Conservation (phyloP, 2,329 filamentous ascomycete genomes). For the Saccharata proteae region DNA sequence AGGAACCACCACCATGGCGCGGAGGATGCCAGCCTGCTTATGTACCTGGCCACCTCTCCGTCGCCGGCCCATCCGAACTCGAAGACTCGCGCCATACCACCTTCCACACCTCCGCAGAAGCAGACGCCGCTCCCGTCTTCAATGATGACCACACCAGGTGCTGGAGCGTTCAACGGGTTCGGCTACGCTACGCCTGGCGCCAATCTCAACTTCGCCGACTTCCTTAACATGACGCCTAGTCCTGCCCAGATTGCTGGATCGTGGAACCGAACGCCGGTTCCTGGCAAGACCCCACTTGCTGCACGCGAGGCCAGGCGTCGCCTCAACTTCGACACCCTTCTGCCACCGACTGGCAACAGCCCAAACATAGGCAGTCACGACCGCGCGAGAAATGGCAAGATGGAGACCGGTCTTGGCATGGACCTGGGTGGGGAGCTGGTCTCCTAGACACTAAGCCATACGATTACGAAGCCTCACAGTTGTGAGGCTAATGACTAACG, state of each 20-base stretch:
- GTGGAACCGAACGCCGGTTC: constrained; percentile 53
- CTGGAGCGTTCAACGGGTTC: constrained; percentile 45
- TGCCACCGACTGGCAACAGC: constrained; percentile 41
- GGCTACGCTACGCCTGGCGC: constrained; percentile 67
- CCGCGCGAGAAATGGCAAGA: constrained; percentile 27
- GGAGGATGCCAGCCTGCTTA: constrained; percentile 73
- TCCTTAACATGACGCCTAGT: constrained; percentile 93
- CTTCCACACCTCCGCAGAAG: constrained; percentile 44
- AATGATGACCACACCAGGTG: constrained; percentile 77
- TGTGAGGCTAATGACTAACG: constrained; percentile 9
- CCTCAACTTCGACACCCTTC: constrained; percentile 71
- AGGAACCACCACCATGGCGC: constrained; percentile 50
- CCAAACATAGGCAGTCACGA: constrained; percentile 20
- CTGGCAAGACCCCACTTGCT: constrained; percentile 56
- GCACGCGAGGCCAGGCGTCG: constrained; percentile 59
- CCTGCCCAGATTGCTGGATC: constrained; percentile 63
- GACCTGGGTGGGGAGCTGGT: constrained; percentile 54
- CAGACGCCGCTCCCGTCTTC: constrained; percentile 58
- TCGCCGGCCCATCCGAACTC: constrained; percentile 57
- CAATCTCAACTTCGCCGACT: constrained; percentile 88
- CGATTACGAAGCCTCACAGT: constrained; percentile 2
- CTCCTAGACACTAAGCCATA: constrained; percentile 23
- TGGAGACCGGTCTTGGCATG: constrained; percentile 44
- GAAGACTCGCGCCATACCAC: constrained; percentile 35
- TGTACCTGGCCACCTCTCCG: constrained; percentile 84